These are phyloP conservation scores for Monosporascus sp. DNA, from an alignment of 2,329 filamentous ascomycete species.

Conservation along the genomic window DNA sequence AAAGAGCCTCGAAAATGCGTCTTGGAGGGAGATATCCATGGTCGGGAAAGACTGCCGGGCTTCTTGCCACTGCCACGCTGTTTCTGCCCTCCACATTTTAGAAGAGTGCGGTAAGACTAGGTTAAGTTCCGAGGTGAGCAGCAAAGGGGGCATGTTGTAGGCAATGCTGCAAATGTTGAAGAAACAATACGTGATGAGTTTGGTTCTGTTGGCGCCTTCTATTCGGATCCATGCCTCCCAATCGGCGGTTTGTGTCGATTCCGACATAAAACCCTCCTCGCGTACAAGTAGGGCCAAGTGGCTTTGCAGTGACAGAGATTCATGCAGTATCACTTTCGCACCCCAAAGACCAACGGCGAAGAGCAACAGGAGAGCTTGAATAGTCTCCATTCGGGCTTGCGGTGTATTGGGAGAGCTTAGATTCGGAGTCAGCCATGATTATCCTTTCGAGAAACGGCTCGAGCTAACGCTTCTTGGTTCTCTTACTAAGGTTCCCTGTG, in stretches of 20 bases:
- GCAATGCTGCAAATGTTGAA: slow-evolving; percentile 59
- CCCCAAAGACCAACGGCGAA: slow-evolving; percentile 58
- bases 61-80: slow-evolving; percentile 55
- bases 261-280: slow-evolving; percentile 49
- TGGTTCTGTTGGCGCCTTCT: slow-evolving; percentile 52
- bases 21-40: slow-evolving; percentile 49
- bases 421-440: slow-evolving; percentile 7
- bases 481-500: slow-evolving; percentile 55
- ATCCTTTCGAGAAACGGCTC: not conserved
- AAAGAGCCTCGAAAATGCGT: slow-evolving; percentile 51
- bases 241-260: slow-evolving; percentile 43
- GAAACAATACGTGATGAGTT: slow-evolving; percentile 56
- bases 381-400: slow-evolving; percentile 56
- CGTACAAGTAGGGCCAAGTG: slow-evolving; percentile 52
- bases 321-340: slow-evolving; percentile 53
- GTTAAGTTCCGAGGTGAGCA: slow-evolving; percentile 55
- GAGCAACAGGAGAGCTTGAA: slow-evolving; percentile 56
- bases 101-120: slow-evolving; percentile 49
- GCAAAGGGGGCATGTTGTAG: slow-evolving; percentile 53
- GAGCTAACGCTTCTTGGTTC: not conserved
- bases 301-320: slow-evolving; percentile 55
- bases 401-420: slow-evolving; percentile 52
- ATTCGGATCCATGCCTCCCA: slow-evolving; percentile 57
- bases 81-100: slow-evolving; percentile 52
- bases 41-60: slow-evolving; percentile 44